Conservation (phyloP, 768 basidiomycete genomes). For the Clavulina sp. region DNA sequence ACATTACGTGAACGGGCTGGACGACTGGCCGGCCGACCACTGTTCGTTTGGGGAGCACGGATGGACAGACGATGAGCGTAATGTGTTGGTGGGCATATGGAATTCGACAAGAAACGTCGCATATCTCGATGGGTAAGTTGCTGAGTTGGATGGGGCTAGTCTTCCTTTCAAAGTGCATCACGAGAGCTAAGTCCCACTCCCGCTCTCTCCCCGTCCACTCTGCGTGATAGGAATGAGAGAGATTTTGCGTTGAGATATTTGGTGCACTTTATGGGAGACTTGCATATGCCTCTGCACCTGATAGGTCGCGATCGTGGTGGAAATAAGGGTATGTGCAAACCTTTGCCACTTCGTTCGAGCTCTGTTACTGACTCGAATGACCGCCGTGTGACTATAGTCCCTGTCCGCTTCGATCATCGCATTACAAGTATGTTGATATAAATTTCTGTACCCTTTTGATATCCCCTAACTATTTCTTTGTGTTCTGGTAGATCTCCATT, state of each 20-base stretch:
- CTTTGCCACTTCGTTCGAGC: conserved; percentile 8
- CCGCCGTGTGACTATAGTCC: conserved; percentile 24
- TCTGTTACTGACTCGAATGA: too few species aligned
- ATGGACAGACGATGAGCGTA: conserved; percentile 45
- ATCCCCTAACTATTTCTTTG: neutral
- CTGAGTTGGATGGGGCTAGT: conserved; percentile 18
- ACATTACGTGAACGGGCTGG: conserved; percentile 58
- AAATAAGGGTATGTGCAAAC: conserved; percentile 33
- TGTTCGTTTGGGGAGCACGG: conserved; percentile 64
- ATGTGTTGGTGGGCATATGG: conserved; percentile 60
- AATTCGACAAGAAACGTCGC: conserved; percentile 41
- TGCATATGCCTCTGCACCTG: conserved; percentile 88
- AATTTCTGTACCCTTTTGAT: neutral
- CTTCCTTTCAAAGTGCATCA: neutral
- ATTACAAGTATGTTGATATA: conserved; percentile 38
- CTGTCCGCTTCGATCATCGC: conserved; percentile 55
- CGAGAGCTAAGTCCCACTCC: neutral
- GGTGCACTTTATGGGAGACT: conserved; percentile 82
- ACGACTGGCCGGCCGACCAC: conserved; percentile 57
- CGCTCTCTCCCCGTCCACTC: neutral
- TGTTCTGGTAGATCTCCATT: conserved; percentile 76
- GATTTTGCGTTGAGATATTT: conserved; percentile 84
- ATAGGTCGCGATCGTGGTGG: conserved; percentile 79
- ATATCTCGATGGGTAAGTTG: neutral
- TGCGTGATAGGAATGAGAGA: conserved; percentile 23